A percentile compares a stretch with the other conserved stretches of the same genome.
phyloP scores from a whole-genome alignment of 164 flowering plant genomes.

The Stephania japonica region DNA sequence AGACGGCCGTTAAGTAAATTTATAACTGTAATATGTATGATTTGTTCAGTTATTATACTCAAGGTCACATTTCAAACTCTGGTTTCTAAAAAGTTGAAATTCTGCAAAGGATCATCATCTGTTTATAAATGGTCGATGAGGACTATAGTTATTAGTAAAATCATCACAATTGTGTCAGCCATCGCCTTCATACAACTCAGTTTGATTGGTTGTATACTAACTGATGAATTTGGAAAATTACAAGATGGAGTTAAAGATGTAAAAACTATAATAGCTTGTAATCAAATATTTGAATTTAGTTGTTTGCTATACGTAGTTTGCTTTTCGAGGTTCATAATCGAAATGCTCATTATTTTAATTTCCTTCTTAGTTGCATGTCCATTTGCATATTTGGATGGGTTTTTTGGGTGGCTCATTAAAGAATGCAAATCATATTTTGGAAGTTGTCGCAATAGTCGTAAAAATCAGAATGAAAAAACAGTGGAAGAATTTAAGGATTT shows the following conservation, averaged over 20 bases:
- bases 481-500: neutral
- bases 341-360: no score
- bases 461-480: neutral
- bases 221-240: neutral
- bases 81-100: neutral
- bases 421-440: neutral
- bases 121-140: neutral
- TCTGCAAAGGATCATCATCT: neutral
- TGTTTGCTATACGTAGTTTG: no score
- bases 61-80: neutral
- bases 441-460: neutral
- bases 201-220: no score
- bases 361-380: neutral
- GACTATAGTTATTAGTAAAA: neutral
- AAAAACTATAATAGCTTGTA: no score
- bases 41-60: neutral
- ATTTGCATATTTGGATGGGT: neutral
- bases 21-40: neutral
- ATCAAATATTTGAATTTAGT: neutral
- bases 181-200: neutral
- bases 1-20: neutral
- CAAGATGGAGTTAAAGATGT: no score
- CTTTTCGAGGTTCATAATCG: no score
- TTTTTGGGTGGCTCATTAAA: neutral
- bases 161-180: neutral